phyloP scores from a whole-genome alignment of 2,329 filamentous ascomycete genomes.

The Aspergillus sp. region DNA sequence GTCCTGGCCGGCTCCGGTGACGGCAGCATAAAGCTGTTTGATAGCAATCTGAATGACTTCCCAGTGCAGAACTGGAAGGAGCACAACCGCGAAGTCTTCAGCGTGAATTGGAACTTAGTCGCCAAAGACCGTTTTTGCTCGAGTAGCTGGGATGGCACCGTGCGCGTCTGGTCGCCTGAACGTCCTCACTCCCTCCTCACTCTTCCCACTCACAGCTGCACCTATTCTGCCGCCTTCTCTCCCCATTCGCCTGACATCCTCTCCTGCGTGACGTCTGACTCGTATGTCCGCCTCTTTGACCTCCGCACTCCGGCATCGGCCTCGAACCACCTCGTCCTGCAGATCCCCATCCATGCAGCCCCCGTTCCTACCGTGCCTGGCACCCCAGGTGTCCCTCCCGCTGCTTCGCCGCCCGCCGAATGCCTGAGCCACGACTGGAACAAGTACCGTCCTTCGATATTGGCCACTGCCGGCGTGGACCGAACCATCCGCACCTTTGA shows the following conservation, averaged over 20 bases:
- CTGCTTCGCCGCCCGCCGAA: constrained; percentile 66
- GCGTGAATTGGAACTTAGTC: constrained; percentile 87
- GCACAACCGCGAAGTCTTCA: constrained; percentile 89
- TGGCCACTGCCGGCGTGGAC: constrained; percentile 90
- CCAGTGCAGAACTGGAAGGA: constrained; percentile 91
- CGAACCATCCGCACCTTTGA: constrained; percentile 86
- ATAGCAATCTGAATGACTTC: constrained; percentile 76
- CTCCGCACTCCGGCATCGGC: constrained; percentile 81
- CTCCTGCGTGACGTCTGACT: constrained; percentile 85
- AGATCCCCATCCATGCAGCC: constrained; percentile 78
- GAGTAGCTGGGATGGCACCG: constrained; percentile 91
- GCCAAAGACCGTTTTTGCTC: constrained; percentile 89
- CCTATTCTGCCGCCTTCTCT: constrained; percentile 88
- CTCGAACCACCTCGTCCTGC: constrained; percentile 79
- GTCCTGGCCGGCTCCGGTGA: constrained; percentile 86
- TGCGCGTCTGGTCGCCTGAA: constrained; percentile 93
- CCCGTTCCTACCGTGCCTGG: constrained; percentile 49
- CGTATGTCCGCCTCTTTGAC: constrained; percentile 86
- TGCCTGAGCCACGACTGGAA: constrained; percentile 98
- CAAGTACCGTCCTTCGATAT: constrained; percentile 82
- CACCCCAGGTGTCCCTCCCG: constrained; percentile 35
- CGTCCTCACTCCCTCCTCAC: constrained; percentile 74
- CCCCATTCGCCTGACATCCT: constrained; percentile 83
- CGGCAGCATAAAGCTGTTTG: constrained; percentile 92
- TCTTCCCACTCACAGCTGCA: constrained; percentile 87